Evolutionary conservation across 805 yeast genomes (phyloP), one percentile per base, ranked within the genome.

Genomic region (Tetrapisispora iriomotensis): DNA sequence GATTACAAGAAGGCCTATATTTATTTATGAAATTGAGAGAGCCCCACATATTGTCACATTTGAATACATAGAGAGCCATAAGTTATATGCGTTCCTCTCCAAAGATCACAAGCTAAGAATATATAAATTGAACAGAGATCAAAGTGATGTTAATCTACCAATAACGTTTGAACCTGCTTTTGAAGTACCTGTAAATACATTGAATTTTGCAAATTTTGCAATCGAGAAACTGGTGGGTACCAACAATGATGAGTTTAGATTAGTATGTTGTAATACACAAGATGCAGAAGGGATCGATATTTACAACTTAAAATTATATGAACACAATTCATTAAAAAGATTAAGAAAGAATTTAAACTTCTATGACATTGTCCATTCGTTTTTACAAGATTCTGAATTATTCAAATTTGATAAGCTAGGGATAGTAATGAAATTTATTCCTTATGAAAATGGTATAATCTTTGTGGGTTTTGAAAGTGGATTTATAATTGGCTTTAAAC

Each of bases 381-480:
- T 30, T 3, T 29, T 45, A 8, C 38, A 38, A 21, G 37, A 37
- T 13, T 15, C 32, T 6, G 24, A 12, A 14, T 33, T 24, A 8
- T 24, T 37, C 15, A 44, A 46, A 15, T 40, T 53, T 21, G 50
- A 52, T 8, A 59, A 55, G 33, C 30, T 51, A 7, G 64, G 64
- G 9, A 50, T 56, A 10, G 41, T 55, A 3, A 59, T 59, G 64
- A 54, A 46, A 29, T 50, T 56, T 32, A 15, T 24, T 8, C 22
- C 7, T 9, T 14, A 36, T 29, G 38, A 36, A 29, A 14, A 45
- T 9, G 47, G 42, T 8, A 28, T 46, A 19, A 38, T 54, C 1
- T 54, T 45, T 38, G 40, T 49, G 29, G 64, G 60, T 1, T 46
- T 45, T 38, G 64, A 59, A 38, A 46, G 56, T 43, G 64, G 64